Evolutionary conservation across 2,329 filamentous ascomycete species (phyloP).

Genomic region (Penicillium palitans): DNA sequence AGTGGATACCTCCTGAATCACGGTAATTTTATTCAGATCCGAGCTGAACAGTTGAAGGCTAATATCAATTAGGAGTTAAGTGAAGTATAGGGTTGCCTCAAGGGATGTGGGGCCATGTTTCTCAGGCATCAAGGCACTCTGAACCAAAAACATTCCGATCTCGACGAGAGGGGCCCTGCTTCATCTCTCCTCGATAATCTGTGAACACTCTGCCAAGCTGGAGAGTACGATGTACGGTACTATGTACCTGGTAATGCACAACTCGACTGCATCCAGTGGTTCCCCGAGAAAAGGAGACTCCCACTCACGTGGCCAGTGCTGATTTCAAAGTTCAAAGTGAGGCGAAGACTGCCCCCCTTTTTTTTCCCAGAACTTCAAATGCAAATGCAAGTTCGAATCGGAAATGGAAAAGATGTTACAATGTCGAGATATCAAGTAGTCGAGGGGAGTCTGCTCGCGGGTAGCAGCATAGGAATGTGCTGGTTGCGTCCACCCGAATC

Average conservation of each 20-base stretch:
- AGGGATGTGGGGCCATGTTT: background rate
- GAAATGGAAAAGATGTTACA: slow-evolving; percentile 8
- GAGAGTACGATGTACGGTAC: background rate
- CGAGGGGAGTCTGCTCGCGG: slow-evolving; percentile 20
- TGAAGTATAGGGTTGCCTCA: background rate
- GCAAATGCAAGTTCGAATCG: slow-evolving; percentile 3
- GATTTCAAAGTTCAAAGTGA: slow-evolving; percentile 25
- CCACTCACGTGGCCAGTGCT: slow-evolving; percentile 26
- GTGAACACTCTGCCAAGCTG: background rate
- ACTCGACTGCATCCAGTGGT: slow-evolving; percentile 18
- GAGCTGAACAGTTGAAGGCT: background rate
- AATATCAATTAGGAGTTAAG: background rate
- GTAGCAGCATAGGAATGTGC: slow-evolving; percentile 30
- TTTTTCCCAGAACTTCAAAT: background rate
- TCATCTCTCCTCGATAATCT: slow-evolving; percentile 5
- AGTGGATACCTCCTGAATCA: background rate
- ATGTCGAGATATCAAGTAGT: slow-evolving; percentile 9
- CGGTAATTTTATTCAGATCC: background rate
- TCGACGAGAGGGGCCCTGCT: slow-evolving; percentile 3
- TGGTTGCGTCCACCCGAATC: slow-evolving; percentile 28
- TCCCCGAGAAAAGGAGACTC: slow-evolving; percentile 20
- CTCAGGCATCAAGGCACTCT: background rate
- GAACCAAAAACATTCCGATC: slow-evolving; percentile 9
- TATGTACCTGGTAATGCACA: slow-evolving; percentile 12
- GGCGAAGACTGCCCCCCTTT: slow-evolving; percentile 13